Conservation (phyloP, 768 basidiomycete genomes). For the Boletus subcaerulescens region DNA sequence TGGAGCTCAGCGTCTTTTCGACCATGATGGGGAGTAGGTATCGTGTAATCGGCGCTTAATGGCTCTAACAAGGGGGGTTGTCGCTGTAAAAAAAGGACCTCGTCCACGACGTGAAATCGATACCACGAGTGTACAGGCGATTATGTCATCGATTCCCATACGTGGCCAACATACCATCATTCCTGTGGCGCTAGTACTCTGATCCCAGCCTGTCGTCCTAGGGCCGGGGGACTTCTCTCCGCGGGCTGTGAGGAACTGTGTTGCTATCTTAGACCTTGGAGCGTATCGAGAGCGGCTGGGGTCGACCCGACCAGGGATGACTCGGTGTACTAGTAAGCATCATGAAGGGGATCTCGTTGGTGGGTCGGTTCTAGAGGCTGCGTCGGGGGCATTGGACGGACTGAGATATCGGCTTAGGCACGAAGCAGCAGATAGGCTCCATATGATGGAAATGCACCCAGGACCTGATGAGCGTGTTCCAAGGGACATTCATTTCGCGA, state of each 20-base stretch:
- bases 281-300: neutral
- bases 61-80: no score
- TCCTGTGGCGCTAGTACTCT: conserved; percentile 7
- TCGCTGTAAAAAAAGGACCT: neutral
- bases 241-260: neutral
- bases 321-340: no score
- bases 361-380: conserved; percentile 1
- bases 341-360: neutral
- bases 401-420: conserved; percentile 5
- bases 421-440: conserved; percentile 6
- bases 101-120: no score
- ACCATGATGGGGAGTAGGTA: conserved; percentile 9
- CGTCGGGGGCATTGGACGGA: conserved; percentile 5
- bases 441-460: conserved; percentile 14
- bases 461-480: conserved; percentile 6
- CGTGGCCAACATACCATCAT: conserved; percentile 5
- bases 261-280: neutral
- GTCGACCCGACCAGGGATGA: neutral
- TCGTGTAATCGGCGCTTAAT: no score
- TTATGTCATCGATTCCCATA: conserved; percentile 24
- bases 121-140: neutral
- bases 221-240: neutral
- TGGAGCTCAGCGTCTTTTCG: conserved; percentile 56
- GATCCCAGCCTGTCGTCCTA: neutral
- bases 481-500: conserved; percentile 14